These are phyloP conservation scores for Recurvomyces mirabilis DNA, from an alignment of 495 filamentous ascomycete genomes.

Conservation along the genomic window DNA sequence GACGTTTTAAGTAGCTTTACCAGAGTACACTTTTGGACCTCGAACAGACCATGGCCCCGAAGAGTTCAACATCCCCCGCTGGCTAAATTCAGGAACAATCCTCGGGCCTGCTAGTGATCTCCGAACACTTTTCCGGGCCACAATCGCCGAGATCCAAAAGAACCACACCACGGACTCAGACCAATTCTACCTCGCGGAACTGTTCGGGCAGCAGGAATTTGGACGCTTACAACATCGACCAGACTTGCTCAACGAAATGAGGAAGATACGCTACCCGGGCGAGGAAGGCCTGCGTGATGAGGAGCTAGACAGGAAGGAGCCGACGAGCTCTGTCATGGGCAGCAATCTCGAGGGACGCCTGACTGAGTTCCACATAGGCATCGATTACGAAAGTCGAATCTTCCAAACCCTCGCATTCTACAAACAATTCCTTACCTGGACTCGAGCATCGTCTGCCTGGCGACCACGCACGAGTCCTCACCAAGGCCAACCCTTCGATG, in stretches of 20 bases:
- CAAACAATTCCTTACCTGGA: conserved; percentile 12
- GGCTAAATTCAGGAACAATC: conserved; percentile 30
- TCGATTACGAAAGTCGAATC: conserved; percentile 11
- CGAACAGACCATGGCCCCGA: conserved; percentile 39
- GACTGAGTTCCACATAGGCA: conserved; percentile 18
- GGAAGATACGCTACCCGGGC: neutral
- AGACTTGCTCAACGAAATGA: neutral
- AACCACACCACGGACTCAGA: conserved; percentile 8
- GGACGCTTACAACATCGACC: conserved; percentile 3
- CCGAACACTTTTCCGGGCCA: conserved; percentile 19
- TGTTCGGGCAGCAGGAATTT: conserved; percentile 28
- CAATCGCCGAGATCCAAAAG: conserved; percentile 18
- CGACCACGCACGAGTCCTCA: no score
- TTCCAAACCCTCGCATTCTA: conserved; percentile 18
- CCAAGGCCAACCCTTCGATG: no score
- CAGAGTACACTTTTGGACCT: conserved; percentile 46
- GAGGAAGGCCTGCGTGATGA: neutral
- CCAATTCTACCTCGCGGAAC: conserved; percentile 14
- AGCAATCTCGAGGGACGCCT: no score
- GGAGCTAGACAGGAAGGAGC: neutral
- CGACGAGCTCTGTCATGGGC: no score
- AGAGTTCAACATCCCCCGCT: conserved; percentile 36
- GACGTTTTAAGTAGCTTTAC: conserved; percentile 38
- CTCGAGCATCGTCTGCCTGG: no score
- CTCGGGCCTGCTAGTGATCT: conserved; percentile 28